A percentile compares a stretch with the other conserved stretches of the same genome.
phyloP scores from a whole-genome alignment of 306 rosid species.

The Benincasa hispida region DNA sequence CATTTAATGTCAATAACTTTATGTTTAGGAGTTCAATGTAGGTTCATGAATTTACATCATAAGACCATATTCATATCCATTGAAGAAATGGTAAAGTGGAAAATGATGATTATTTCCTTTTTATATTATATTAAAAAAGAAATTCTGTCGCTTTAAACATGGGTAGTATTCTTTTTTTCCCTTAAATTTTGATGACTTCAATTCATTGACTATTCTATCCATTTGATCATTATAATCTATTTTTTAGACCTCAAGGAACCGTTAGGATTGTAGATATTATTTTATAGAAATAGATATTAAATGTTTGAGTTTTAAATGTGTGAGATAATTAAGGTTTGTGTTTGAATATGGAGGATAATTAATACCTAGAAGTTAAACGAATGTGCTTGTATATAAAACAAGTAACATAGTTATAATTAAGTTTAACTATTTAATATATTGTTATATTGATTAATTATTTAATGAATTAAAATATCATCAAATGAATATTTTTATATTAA shows the following conservation, averaged over 20 bases:
- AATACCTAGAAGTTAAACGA: too few species aligned
- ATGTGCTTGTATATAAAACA: too few species aligned
- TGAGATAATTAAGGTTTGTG: too few species aligned
- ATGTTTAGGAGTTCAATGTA: neutral
- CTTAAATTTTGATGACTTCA: neutral
- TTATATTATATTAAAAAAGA: neutral
- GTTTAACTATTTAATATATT: too few species aligned
- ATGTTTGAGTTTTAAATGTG: too few species aligned
- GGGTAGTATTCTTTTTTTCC: neutral
- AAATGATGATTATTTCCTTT: neutral
- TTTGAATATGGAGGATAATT: too few species aligned
- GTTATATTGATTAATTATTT: too few species aligned
- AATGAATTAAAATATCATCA: too few species aligned
- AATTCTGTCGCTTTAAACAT: neutral
- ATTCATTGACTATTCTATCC: neutral
- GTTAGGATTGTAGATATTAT: too few species aligned
- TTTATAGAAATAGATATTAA: too few species aligned
- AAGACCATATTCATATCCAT: neutral
- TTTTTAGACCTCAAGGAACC: neutral
- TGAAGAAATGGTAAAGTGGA: neutral
- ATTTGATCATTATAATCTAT: neutral
- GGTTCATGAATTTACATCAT: neutral
- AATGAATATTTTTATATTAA: too few species aligned
- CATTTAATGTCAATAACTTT: neutral
- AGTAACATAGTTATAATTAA: too few species aligned